phyloP scores from a whole-genome alignment of 2,329 filamentous ascomycete genomes.

The Tolypocladium guangdongense region DNA sequence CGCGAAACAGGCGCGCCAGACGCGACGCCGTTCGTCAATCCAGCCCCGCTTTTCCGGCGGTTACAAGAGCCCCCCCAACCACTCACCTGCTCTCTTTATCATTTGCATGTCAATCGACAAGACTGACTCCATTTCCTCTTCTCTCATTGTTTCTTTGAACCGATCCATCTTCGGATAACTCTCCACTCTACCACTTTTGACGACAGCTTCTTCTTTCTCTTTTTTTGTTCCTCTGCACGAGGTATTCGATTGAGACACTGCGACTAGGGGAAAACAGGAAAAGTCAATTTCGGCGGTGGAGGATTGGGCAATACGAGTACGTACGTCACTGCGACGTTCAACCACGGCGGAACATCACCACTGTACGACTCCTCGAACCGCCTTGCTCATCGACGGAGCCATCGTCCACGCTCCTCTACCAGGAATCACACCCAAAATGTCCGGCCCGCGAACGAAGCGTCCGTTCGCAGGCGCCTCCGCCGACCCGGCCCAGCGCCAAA shows the following conservation, averaged over 20 bases:
- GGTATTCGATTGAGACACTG: not conserved
- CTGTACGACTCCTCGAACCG: not conserved
- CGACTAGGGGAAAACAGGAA: not conserved
- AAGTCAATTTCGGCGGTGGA: not conserved
- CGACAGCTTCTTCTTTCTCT: not conserved
- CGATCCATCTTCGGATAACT: not conserved
- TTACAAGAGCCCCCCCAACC: not conserved
- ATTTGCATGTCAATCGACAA: not conserved
- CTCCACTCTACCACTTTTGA: not conserved
- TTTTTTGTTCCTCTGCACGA: not conserved
- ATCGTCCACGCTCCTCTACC: not conserved
- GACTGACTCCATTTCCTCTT: not conserved
- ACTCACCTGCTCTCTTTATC: too few species aligned
- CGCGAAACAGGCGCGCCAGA: conserved; percentile 17
- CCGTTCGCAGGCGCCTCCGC: conserved; percentile 49
- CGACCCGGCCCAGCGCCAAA: conserved; percentile 49
- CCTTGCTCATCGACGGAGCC: not conserved
- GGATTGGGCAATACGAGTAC: not conserved
- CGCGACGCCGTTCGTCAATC: not conserved
- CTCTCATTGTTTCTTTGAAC: not conserved
- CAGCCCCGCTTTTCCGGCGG: not conserved
- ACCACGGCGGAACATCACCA: not conserved
- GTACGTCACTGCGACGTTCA: not conserved
- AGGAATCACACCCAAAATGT: conserved; percentile 26
- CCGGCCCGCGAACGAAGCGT: conserved; percentile 45